Evolutionary conservation across 495 filamentous ascomycete genomes (phyloP).

Genomic region (Penicillium verhagenii): DNA sequence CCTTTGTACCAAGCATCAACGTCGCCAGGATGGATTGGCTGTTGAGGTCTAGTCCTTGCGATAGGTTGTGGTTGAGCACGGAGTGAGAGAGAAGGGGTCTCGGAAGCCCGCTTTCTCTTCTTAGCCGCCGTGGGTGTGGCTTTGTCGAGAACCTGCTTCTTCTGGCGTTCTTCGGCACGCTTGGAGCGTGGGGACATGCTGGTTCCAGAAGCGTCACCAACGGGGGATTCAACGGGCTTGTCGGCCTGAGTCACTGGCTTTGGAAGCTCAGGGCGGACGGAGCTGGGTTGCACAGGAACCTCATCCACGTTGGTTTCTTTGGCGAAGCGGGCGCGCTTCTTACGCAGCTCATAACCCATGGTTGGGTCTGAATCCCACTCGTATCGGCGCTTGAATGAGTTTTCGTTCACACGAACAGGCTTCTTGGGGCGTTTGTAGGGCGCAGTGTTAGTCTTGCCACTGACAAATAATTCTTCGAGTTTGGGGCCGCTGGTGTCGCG

Average conservation of each 20-base stretch:
- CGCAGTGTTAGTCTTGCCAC: constrained; percentile 33
- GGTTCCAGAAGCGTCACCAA: no score
- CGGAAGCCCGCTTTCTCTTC: background rate
- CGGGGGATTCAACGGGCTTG: background rate
- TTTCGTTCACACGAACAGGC: constrained; percentile 16
- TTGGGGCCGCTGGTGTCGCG: constrained; percentile 24
- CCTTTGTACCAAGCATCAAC: background rate
- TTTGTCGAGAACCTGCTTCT: background rate
- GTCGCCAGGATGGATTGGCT: no score
- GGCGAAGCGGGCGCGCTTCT: constrained; percentile 32
- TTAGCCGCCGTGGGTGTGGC: background rate
- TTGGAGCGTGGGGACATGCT: background rate
- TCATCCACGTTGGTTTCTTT: constrained; percentile 21
- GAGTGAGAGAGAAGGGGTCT: background rate
- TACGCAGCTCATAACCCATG: constrained; percentile 21
- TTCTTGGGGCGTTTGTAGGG: constrained; percentile 27
- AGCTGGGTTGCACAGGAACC: constrained; percentile 3
- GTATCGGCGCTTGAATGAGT: constrained; percentile 24
- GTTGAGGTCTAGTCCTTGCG: background rate
- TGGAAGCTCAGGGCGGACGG: constrained; percentile 11
- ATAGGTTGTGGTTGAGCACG: background rate
- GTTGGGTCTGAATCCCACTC: constrained; percentile 30
- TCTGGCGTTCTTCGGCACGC: background rate
- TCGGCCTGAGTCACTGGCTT: background rate
- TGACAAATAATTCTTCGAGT: constrained; percentile 20